Evolutionary conservation across 2,329 filamentous ascomycete genomes (phyloP).

Genomic region (Venturia effusa): DNA sequence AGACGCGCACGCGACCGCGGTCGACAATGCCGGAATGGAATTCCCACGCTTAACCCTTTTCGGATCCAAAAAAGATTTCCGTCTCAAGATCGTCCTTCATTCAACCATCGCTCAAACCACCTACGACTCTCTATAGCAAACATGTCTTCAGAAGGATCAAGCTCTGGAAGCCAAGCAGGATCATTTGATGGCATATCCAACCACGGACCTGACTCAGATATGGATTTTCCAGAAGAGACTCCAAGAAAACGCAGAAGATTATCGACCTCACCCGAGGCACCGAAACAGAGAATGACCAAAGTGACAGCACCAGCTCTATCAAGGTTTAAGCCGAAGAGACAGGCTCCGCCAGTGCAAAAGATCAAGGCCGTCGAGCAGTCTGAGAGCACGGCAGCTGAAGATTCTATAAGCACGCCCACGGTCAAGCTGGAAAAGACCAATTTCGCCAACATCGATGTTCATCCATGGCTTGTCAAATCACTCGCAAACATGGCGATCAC

Average conservation of each 20-base stretch:
- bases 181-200: background rate
- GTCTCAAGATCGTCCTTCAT: background rate
- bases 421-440: constrained; percentile 36
- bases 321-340: constrained; percentile 3
- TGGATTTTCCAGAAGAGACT: constrained; percentile 4
- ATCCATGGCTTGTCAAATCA: constrained; percentile 80
- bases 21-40: background rate
- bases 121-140: background rate
- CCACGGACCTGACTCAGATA: background rate
- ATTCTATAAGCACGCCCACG: background rate
- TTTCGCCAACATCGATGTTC: constrained; percentile 63
- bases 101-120: background rate
- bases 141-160: background rate
- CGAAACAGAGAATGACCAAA: background rate
- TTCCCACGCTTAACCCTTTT: background rate
- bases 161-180: background rate
- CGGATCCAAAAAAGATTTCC: background rate
- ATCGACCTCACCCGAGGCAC: background rate
- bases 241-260: constrained; percentile 8
- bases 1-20: background rate
- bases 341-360: background rate
- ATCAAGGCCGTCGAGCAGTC: background rate
- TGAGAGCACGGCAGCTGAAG: background rate
- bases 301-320: background rate
- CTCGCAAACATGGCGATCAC: constrained; percentile 70